Evolutionary conservation across 805 yeast species (phyloP).

Genomic region (Ascoidea asiatica): DNA sequence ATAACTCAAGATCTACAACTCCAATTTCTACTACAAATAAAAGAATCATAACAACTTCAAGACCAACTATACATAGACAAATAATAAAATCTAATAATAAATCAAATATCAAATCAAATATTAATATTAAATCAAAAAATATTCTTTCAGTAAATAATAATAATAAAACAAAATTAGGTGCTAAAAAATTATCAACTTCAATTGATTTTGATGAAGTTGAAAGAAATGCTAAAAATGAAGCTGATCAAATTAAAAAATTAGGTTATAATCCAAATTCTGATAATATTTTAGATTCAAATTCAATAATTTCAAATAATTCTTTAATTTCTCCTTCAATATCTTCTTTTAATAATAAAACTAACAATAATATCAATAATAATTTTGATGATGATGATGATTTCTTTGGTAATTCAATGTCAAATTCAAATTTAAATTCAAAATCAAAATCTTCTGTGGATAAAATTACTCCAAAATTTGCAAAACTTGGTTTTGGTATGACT

Average conservation of each 20-base stretch:
- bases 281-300: slow-evolving; percentile 2
- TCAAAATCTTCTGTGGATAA: slow-evolving; percentile 23
- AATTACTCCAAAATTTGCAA: slow-evolving; percentile 61
- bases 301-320: slow-evolving; percentile 6
- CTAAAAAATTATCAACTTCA: slow-evolving; percentile 38
- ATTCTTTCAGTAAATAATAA: slow-evolving; percentile 33
- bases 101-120: slow-evolving; percentile 19
- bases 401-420: slow-evolving; percentile 1
- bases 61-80: slow-evolving; percentile 9
- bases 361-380: no score
- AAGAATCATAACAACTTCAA: slow-evolving; percentile 1
- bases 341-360: slow-evolving; percentile 10
- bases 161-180: slow-evolving; percentile 45
- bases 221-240: slow-evolving; percentile 72
- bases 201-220: slow-evolving; percentile 56
- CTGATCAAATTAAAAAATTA: slow-evolving; percentile 39
- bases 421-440: slow-evolving; percentile 5
- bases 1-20: slow-evolving; percentile 20
- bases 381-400: not conserved
- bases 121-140: slow-evolving; percentile 14
- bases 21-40: slow-evolving; percentile 8
- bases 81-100: slow-evolving; percentile 10
- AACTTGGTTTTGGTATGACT: slow-evolving; percentile 78
- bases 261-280: slow-evolving; percentile 27
- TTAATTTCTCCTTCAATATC: slow-evolving; percentile 11